Percentiles rank a stretch among this genome's conserved stretches.
Evolutionary conservation across 2,329 filamentous ascomycete genomes (phyloP).

Genomic region (Xylogone sp.): DNA sequence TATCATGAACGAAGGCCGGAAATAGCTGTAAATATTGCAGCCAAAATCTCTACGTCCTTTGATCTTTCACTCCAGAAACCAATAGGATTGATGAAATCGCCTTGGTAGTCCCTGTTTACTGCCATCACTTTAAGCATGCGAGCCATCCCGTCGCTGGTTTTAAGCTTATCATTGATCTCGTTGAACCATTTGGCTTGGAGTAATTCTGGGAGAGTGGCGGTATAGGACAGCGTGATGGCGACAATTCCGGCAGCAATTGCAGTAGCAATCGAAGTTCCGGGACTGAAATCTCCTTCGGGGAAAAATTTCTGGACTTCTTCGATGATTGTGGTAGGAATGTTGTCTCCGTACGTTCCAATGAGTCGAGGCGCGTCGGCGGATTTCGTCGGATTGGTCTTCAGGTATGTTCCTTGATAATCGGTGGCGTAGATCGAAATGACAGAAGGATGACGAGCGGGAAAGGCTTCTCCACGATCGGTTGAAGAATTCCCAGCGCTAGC

Average conservation of each 20-base stretch:
- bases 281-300: too few relatives aligned
- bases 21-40: too few relatives aligned
- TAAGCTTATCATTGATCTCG: background rate
- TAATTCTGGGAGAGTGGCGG: background rate
- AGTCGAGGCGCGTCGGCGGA: background rate
- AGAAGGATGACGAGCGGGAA: background rate
- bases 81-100: background rate
- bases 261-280: background rate
- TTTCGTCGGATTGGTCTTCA: background rate
- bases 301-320: background rate
- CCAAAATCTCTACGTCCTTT: too few relatives aligned
- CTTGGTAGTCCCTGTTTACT: background rate
- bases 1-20: too few relatives aligned
- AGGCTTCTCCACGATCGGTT: background rate
- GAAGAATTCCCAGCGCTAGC: background rate
- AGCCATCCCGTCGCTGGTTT: background rate
- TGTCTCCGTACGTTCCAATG: background rate
- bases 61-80: too few relatives aligned
- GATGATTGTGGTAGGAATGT: background rate
- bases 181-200: background rate
- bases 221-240: constrained; percentile 1
- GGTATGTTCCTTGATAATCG: background rate
- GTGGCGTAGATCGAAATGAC: constrained; percentile 1
- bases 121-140: background rate
- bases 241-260: constrained; percentile 1